phyloP scores from a whole-genome alignment of 2,329 filamentous ascomycete genomes.

The Sporothrix globosa region DNA sequence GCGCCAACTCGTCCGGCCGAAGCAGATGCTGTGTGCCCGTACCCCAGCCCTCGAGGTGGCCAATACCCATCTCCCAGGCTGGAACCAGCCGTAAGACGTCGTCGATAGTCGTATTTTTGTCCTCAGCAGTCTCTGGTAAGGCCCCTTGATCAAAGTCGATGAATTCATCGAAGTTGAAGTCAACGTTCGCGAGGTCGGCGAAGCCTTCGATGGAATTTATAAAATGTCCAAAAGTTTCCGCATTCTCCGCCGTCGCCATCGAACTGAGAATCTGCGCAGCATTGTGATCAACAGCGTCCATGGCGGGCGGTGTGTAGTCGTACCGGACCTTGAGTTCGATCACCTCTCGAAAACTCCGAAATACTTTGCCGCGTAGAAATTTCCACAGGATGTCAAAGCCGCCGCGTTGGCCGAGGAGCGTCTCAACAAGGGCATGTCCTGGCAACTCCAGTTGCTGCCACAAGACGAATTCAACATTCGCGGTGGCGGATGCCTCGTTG shows the following conservation, averaged over 20 bases:
- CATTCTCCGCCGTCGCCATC: not conserved
- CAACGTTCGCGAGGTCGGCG: not conserved
- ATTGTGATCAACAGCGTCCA: not conserved
- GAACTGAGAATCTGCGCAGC: slow-evolving; percentile 6
- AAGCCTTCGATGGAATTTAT: not conserved
- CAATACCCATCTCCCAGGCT: slow-evolving; percentile 54
- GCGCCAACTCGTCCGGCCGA: slow-evolving; percentile 62
- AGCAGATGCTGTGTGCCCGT: slow-evolving; percentile 51
- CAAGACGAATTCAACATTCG: not conserved
- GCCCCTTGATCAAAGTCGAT: too few relatives aligned
- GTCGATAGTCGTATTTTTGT: not conserved
- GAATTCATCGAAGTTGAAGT: not conserved
- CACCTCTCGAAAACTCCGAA: slow-evolving; percentile 54
- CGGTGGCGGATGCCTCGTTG: not conserved
- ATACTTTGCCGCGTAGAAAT: slow-evolving; percentile 61
- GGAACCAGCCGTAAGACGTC: slow-evolving; percentile 56
- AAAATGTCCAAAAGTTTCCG: not conserved
- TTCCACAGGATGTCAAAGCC: slow-evolving; percentile 60
- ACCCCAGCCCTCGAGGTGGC: slow-evolving; percentile 62
- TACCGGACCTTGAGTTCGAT: slow-evolving; percentile 63
- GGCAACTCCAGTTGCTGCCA: not conserved
- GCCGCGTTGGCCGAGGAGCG: slow-evolving; percentile 62
- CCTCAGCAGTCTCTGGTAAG: not conserved
- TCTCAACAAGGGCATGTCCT: slow-evolving; percentile 49
- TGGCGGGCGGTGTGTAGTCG: slow-evolving; percentile 45